These are phyloP conservation scores for Corchorus olitorius DNA, from an alignment of 345 rosid genomes.

Conservation along the genomic window DNA sequence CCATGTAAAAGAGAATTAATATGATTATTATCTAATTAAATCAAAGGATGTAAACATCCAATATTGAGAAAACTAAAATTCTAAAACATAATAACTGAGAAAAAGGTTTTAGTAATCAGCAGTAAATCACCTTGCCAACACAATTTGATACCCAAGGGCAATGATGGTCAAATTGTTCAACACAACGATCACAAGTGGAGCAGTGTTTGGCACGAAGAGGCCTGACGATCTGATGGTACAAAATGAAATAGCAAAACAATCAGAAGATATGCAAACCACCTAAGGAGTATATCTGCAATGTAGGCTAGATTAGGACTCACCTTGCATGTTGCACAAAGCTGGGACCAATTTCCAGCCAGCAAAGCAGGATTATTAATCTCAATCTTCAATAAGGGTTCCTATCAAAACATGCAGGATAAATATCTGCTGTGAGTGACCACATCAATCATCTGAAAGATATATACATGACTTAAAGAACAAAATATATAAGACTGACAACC, in stretches of 20 bases:
- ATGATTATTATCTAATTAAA: conserved; percentile 4
- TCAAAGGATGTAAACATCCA: conserved; percentile 7
- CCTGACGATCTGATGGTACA: conserved; percentile 70
- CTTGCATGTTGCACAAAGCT: conserved; percentile 99
- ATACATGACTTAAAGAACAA: neutral
- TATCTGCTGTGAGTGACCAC: neutral
- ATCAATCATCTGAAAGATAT: neutral
- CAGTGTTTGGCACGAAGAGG: conserved; percentile 99
- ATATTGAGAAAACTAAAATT: neutral
- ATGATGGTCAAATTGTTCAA: conserved; percentile 98
- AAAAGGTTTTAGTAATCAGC: conserved; percentile 10
- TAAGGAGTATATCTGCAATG: conserved; percentile 6
- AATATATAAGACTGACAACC: neutral
- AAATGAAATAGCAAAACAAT: conserved; percentile 23
- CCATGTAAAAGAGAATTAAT: neutral
- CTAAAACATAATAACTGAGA: neutral
- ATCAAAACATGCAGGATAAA: conserved; percentile 3
- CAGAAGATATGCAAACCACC: conserved; percentile 8
- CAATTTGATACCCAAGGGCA: conserved; percentile 99
- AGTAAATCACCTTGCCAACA: conserved; percentile 80
- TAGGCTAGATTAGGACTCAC: conserved; percentile 36
- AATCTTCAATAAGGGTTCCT: conserved; percentile 73
- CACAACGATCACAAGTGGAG: conserved; percentile 91
- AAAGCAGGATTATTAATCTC: conserved; percentile 91
- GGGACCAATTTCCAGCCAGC: conserved; percentile 97